Evolutionary conservation across 2,329 filamentous ascomycete species (phyloP), one percentile per base, ranked within the genome.

Genomic region (Pyricularia grisea): DNA sequence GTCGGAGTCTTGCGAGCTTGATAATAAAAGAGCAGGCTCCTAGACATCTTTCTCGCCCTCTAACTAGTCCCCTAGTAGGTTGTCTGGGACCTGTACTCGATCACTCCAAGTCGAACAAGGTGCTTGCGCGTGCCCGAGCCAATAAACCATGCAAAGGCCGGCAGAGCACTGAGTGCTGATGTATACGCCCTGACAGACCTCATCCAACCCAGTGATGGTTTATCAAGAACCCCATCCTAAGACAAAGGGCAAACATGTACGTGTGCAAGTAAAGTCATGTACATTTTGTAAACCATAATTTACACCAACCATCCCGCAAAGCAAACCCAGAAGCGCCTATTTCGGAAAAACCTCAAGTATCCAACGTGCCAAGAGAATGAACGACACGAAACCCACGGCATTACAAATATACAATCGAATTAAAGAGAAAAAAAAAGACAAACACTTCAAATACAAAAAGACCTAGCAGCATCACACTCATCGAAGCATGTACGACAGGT

Each of bases 401-500:
- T 27, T 64, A 64, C 17, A 33, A 30, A 23, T 66, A 23, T 66
- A 66, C 64, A 66, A 33, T 30, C 27, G 33, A 67, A 14, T 67
- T 55, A 66, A 25, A 36, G 27, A 65, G 10, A 65, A 12, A 2
- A 3, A 65, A 12, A 2, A 3, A 65, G 17, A n/a, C 11, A 33
- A 65, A 65, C 5, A 17, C 25, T n/a, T 28, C 63, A 28, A 28
- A 4, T 17, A 65, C 25, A 65, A 67, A 23, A 17, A 61, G 11
- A 31, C 30, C 33, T 30, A 4, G 61, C 20, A 3, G 23, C 14
- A 50, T 50, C 42, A 11, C 30, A 42, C 28, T 73, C 72, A 78
- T 65, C 73, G 71, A 11, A 76, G 68, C 77, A 79, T 79, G 68
- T 79, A 79, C 1, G 77, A 76, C 23, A 79, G 70, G 67, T 79